A percentile compares a stretch with the other conserved stretches of the same genome.
Evolutionary conservation across 441 rosid species (phyloP).

Genomic region (Eruca vesicaria): DNA sequence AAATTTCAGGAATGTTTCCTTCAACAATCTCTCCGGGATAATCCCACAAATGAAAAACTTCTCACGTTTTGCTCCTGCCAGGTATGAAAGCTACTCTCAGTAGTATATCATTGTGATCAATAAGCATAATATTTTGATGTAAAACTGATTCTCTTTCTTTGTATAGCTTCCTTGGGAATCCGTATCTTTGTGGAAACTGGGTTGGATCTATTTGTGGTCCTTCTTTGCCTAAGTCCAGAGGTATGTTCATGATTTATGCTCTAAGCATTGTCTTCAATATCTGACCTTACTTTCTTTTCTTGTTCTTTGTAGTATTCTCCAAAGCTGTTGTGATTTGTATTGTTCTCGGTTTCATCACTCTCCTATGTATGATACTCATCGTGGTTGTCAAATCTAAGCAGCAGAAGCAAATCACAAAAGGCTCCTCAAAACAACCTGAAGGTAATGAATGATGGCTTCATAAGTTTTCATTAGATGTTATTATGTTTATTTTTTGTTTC

Average conservation of each 20-base stretch:
- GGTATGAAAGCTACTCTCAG: conserved; percentile 42
- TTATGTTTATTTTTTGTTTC: too few species aligned
- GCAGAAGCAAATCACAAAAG: conserved; percentile 37
- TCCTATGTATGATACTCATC: conserved; percentile 51
- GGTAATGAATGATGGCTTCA: conserved; percentile 32
- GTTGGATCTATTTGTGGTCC: conserved; percentile 67
- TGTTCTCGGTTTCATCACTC: conserved; percentile 50
- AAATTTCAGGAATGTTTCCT: conserved; percentile 65
- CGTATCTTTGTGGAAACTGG: conserved; percentile 79
- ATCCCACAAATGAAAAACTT: conserved; percentile 59
- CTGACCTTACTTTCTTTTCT: not conserved
- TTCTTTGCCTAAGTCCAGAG: conserved; percentile 46
- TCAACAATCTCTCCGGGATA: conserved; percentile 75
- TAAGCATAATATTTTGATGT: too few species aligned
- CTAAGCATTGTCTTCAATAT: not conserved
- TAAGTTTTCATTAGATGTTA: not conserved
- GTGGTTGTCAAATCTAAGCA: conserved; percentile 64
- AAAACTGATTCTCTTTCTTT: not conserved
- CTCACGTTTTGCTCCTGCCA: conserved; percentile 57
- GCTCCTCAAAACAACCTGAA: conserved; percentile 36
- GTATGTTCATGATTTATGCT: conserved; percentile 26
- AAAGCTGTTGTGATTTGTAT: conserved; percentile 59
- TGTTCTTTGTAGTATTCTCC: conserved; percentile 48
- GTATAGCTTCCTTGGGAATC: conserved; percentile 72
- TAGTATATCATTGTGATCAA: not conserved